These are phyloP conservation scores for Lactifluus rugatus DNA, from an alignment of 768 basidiomycete genomes.

Conservation along the genomic window DNA sequence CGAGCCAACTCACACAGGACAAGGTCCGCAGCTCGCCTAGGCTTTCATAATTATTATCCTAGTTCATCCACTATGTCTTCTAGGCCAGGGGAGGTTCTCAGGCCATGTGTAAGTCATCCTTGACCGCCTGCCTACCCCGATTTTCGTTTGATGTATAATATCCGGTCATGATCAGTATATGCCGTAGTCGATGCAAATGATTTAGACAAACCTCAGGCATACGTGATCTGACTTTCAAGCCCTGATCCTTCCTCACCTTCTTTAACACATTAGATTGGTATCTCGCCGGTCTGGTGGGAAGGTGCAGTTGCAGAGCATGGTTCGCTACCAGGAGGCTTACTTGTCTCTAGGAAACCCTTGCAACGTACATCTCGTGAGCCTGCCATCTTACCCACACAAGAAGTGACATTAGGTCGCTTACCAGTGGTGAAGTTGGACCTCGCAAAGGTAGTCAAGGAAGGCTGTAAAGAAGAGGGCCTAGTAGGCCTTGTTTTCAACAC, in stretches of 20 bases:
- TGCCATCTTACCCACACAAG: background rate
- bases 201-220: slow-evolving; percentile 77
- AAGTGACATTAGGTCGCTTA: background rate
- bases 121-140: background rate
- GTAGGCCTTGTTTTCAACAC: slow-evolving; percentile 81
- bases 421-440: slow-evolving; percentile 51
- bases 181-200: slow-evolving; percentile 68
- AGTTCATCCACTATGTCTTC: background rate
- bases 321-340: background rate
- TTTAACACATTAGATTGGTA: slow-evolving; percentile 53
- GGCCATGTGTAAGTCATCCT: slow-evolving; percentile 60
- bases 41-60: background rate
- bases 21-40: slow-evolving; percentile 39
- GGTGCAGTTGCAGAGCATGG: slow-evolving; percentile 33
- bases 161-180: slow-evolving; percentile 51
- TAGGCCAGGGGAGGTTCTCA: slow-evolving; percentile 67
- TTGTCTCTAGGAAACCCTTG: slow-evolving; percentile 63
- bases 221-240: background rate
- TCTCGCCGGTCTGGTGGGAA: slow-evolving; percentile 90
- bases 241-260: background rate
- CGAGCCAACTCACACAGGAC: slow-evolving; percentile 63
- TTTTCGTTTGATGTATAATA: background rate
- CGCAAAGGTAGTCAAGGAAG: slow-evolving; percentile 69
- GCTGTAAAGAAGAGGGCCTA: slow-evolving; percentile 70
- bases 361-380: slow-evolving; percentile 65